A percentile compares a stretch with the other conserved stretches of the same genome.
phyloP scores from a whole-genome alignment of 805 yeast genomes.

The Kodamaea nitidulidarum region DNA sequence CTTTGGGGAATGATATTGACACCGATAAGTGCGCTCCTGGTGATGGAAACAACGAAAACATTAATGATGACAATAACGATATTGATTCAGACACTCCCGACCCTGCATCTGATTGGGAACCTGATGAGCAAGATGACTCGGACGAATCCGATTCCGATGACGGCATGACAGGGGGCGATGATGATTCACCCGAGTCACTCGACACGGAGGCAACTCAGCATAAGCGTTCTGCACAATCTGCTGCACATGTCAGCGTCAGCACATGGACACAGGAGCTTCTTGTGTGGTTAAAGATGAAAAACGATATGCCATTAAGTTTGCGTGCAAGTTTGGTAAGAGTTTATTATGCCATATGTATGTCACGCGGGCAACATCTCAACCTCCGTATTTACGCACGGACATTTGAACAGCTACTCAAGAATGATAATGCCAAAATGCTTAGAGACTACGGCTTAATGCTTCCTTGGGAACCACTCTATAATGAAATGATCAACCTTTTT shows the following conservation, averaged over 20 bases:
- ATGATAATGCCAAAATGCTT: conserved; percentile 33
- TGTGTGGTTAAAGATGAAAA: conserved; percentile 73
- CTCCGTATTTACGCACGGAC: conserved; percentile 57
- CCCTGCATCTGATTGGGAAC: conserved; percentile 17
- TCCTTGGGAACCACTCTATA: conserved; percentile 48
- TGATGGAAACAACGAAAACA: background rate
- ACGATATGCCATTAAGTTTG: conserved; percentile 67
- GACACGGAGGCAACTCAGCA: conserved; percentile 46
- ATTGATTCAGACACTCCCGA: conserved; percentile 25
- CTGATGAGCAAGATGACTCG: conserved; percentile 4
- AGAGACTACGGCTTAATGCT: conserved; percentile 39
- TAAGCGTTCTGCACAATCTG: conserved; percentile 53
- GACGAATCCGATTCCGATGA: conserved; percentile 6
- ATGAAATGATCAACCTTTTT: conserved; percentile 31
- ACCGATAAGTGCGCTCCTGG: too few species aligned
- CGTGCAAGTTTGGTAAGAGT: conserved; percentile 62
- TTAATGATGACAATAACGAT: conserved; percentile 16
- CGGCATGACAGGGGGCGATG: conserved; percentile 19
- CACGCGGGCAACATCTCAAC: conserved; percentile 66
- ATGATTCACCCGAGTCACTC: conserved; percentile 34
- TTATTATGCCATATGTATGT: conserved; percentile 66
- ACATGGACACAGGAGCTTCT: conserved; percentile 87
- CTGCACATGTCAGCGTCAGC: conserved; percentile 68
- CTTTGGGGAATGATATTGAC: too few species aligned
- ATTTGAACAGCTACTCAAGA: conserved; percentile 55